Percentiles rank a stretch among this genome's conserved stretches.
These are phyloP conservation scores for Acrodontium crateriforme DNA, from an alignment of 2,329 filamentous ascomycete species.

Conservation along the genomic window DNA sequence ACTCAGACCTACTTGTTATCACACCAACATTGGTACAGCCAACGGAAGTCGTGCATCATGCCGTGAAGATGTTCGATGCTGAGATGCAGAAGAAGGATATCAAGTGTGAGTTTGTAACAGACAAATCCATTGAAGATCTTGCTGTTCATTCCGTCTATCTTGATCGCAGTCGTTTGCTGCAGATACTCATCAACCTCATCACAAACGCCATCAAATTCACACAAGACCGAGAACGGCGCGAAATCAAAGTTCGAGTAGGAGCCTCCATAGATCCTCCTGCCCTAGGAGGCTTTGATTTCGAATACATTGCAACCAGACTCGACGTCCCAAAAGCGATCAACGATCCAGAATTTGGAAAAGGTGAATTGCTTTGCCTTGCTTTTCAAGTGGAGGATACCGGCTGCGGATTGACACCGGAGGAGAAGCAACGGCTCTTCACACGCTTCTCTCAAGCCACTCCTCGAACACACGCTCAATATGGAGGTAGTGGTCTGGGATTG, in stretches of 20 bases:
- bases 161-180: constrained; percentile 11
- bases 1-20: constrained; percentile 20
- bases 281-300: neutral
- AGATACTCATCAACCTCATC: constrained; percentile 15
- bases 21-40: constrained; percentile 24
- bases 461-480: constrained; percentile 53
- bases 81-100: constrained; percentile 23
- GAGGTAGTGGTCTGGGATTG: constrained; percentile 55
- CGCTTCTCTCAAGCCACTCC: constrained; percentile 55
- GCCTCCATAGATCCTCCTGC: neutral
- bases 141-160: constrained; percentile 8
- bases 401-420: constrained; percentile 23
- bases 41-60: constrained; percentile 19
- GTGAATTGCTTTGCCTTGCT: too few relatives aligned
- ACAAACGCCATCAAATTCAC: constrained; percentile 18
- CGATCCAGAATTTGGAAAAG: too few relatives aligned
- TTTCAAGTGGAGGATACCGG: constrained; percentile 20
- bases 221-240: constrained; percentile 5
- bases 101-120: constrained; percentile 24
- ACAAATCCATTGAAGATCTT: constrained; percentile 8
- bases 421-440: constrained; percentile 42
- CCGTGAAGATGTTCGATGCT: constrained; percentile 26
- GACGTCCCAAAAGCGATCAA: neutral
- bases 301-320: neutral
- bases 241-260: neutral